Percentiles rank a stretch among this genome's conserved stretches.
Evolutionary conservation across 257 asterid species (phyloP).

Genomic region (Parsonsia alboflavescens): DNA sequence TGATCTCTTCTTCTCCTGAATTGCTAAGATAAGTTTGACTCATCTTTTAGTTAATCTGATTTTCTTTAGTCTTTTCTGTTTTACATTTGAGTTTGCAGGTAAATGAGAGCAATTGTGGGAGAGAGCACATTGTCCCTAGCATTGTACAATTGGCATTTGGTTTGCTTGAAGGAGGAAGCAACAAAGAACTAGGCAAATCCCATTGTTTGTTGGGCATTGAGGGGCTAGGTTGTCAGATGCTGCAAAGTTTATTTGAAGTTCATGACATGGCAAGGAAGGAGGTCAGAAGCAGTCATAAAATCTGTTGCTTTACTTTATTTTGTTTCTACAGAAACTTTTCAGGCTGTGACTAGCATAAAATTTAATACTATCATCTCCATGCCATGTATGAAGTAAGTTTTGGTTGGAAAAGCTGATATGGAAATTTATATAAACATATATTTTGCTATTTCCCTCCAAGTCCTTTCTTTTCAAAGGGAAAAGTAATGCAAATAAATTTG

Average conservation of each 20-base stretch:
- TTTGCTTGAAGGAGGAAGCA: constrained; percentile 63
- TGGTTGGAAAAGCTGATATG: not conserved
- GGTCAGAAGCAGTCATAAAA: constrained; percentile 34
- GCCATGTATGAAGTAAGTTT: not conserved
- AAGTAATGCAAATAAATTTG: not conserved
- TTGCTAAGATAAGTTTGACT: not conserved
- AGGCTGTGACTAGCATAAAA: not conserved
- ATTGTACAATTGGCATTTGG: constrained; percentile 74
- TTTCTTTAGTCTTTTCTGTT: not conserved
- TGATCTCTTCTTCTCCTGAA: not conserved
- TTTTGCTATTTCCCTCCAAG: not conserved
- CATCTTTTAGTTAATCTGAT: not conserved
- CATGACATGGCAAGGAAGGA: constrained; percentile 86
- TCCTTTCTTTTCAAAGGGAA: not conserved
- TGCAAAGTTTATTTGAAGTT: constrained; percentile 77
- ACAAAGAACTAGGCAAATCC: constrained; percentile 40
- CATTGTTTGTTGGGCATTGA: constrained; percentile 63
- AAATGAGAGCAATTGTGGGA: constrained; percentile 66
- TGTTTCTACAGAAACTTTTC: not conserved
- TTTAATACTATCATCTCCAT: not conserved
- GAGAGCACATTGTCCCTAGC: constrained; percentile 81
- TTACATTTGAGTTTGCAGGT: constrained; percentile 36
- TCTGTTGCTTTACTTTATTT: not conserved
- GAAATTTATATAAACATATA: not conserved
- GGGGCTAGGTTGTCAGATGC: constrained; percentile 63